Evolutionary conservation across 2,329 filamentous ascomycete species (phyloP), one percentile per base, ranked within the genome.

Genomic region (Lasiodiplodia gonubiensis): DNA sequence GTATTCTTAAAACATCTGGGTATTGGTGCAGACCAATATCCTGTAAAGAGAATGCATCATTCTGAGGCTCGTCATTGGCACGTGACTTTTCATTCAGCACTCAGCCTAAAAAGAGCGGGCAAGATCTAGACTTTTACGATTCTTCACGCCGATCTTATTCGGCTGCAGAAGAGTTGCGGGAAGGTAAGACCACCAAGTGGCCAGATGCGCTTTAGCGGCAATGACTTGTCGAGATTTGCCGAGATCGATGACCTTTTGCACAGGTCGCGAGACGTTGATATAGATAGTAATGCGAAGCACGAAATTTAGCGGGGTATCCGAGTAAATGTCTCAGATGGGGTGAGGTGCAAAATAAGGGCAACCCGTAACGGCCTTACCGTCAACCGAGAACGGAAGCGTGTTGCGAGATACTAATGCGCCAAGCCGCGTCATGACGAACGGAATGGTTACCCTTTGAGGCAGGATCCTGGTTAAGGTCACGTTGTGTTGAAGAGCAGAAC

Each of bases 381-480:
- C 2, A 14, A 42, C 42, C 42, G 21, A 46, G 37, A 51, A 14
- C 2, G 59, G 42, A 49, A 63, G 25, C 59, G 35, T 51, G 18
- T 46, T 63, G 59, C 59, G 59, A 63, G 35, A n/a, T 63, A 46
- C 42, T 49, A 63, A 33, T 16, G 42, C 46, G n/a, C 42, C 59
- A 63, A 51, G 59, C 25, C 59, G 46, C 42, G 59, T 49, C 59
- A 63, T 37, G 59, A 14, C 25, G 21, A 3, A 35, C 59, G 59
- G 59, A 14, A n/a, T 21, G 14, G 21, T 3, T 63, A 27, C 59
- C 59, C n/a, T 51, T 51, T 51, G n/a, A 2, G 59, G 59, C 42
- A 63, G 30, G 46, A 63, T 51, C 59, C 59, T 16, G 21, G 59
- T 16, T 18, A 14, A 30, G 23, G 46, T 63, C 59, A 63, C 46